Evolutionary conservation across 768 basidiomycete species (phyloP).

Genomic region (Suillus cothurnatus): DNA sequence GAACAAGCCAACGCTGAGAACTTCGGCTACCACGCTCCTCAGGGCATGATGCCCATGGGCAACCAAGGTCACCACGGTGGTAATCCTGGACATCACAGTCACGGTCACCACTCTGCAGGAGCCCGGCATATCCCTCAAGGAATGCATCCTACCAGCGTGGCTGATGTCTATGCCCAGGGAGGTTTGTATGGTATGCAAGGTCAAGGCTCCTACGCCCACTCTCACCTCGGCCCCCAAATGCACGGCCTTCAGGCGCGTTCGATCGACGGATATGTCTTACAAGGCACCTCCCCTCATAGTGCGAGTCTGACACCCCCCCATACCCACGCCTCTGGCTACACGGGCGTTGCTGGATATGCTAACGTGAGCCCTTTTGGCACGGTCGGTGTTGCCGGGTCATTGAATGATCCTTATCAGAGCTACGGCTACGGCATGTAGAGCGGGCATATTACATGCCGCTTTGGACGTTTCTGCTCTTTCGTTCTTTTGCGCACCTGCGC

Average conservation of each 20-base stretch:
- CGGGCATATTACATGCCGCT: constrained; percentile 7
- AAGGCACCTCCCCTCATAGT: constrained; percentile 69
- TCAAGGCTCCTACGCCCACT: constrained; percentile 60
- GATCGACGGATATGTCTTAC: constrained; percentile 82
- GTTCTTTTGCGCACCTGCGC: constrained; percentile 16
- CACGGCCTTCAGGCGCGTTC: constrained; percentile 68
- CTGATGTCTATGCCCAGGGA: constrained; percentile 68
- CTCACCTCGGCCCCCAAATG: constrained; percentile 55
- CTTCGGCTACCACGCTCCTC: constrained; percentile 58
- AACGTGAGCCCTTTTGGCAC: constrained; percentile 57
- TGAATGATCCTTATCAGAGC: constrained; percentile 77
- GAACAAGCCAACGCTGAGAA: constrained; percentile 79
- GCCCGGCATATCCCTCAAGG: constrained; percentile 60
- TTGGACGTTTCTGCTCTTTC: constrained; percentile 31
- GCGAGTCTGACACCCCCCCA: constrained; percentile 61
- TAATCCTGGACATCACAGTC: constrained; percentile 42
- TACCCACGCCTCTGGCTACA: constrained; percentile 56
- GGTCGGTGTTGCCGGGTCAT: constrained; percentile 50
- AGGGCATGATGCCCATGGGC: constrained; percentile 59
- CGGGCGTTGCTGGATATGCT: constrained; percentile 51
- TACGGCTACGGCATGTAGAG: constrained; percentile 83
- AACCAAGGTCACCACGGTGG: constrained; percentile 31
- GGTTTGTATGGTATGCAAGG: constrained; percentile 62
- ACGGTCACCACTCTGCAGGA: constrained; percentile 39
- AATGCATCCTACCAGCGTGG: constrained; percentile 54